Conservation (phyloP, 805 yeast species). For the Teunomyces gatunensis region DNA sequence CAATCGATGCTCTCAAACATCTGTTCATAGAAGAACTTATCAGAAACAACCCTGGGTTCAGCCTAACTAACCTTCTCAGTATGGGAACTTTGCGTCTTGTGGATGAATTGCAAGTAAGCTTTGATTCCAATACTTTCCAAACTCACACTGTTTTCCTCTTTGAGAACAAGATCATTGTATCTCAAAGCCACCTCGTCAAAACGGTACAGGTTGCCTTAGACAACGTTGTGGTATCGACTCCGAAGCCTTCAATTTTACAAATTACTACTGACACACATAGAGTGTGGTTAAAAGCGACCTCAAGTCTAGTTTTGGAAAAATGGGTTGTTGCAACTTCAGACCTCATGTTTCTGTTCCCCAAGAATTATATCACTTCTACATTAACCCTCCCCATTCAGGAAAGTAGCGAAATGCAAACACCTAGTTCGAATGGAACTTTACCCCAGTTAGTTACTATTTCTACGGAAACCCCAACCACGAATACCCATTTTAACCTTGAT, state of each 20-base stretch:
- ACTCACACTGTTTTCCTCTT: slow-evolving; percentile 29
- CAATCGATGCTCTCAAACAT: slow-evolving; percentile 28
- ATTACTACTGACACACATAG: slow-evolving; percentile 10
- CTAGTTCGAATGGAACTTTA: slow-evolving; percentile 4
- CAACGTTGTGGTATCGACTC: slow-evolving; percentile 12
- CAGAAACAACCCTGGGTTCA: slow-evolving; percentile 19
- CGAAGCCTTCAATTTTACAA: slow-evolving; percentile 23
- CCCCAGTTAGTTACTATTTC: not conserved
- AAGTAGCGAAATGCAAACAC: slow-evolving; percentile 4
- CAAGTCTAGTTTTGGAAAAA: slow-evolving; percentile 36
- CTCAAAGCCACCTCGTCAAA: slow-evolving; percentile 10
- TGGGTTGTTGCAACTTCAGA: slow-evolving; percentile 45
- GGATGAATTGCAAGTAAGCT: slow-evolving; percentile 28
- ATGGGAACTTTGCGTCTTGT: slow-evolving; percentile 38
- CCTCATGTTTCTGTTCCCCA: slow-evolving; percentile 27
- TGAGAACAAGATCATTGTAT: slow-evolving; percentile 29
- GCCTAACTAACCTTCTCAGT: slow-evolving; percentile 23
- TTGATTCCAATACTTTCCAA: slow-evolving; percentile 8
- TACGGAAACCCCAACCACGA: not conserved
- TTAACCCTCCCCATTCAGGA: slow-evolving; percentile 12
- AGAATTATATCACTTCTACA: slow-evolving; percentile 36
- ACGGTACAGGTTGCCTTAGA: slow-evolving; percentile 12
- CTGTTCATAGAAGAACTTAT: slow-evolving; percentile 28
- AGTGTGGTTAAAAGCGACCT: slow-evolving; percentile 27
- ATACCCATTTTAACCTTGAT: not conserved